Base-by-base conservation (phyloP, 345 rosid genomes). In the Aethionema arabicum region DNA sequence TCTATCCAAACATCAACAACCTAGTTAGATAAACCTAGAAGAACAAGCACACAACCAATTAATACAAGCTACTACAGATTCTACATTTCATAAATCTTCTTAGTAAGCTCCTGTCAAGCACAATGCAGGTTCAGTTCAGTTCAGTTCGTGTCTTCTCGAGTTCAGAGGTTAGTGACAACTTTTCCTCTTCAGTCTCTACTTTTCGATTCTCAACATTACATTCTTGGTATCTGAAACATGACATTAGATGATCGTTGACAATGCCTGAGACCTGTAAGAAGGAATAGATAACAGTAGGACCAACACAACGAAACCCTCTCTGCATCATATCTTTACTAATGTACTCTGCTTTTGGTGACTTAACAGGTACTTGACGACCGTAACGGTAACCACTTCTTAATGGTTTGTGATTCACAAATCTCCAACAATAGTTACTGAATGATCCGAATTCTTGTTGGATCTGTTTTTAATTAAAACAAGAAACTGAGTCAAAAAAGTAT, bases 301-400 rank as follows among this genome's bases (percentile, higher is more conserved):
- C 98, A n/a, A 92, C 93, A 6, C 89, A 88, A 5, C 89, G 78
- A 65, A 92, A 88, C 56, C 98, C 98, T 80, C 91, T 79, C 75
- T 52, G 92, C 95, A 88, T 91, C 78, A 91, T 73, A 60, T 88
- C 89, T 79, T 88, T 91, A 85, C 96, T 88, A 9, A 92, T 77
- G 48, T 78, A 48, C 69, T 88, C 98, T 14, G 96, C 90, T 72
- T 88, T 91, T 0, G 96, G 95, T 4, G 93, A 86, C 81, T 86
- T 91, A 2, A 78, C 86, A 5, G 95, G 98, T 4, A 86, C 84
- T 72, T 85, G 91, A 16, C 98, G 95, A 0, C 77, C 83, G 51
- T 83, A 83, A 1, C 89, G 90, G 49, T 79, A 85, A 2, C 86
- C 87, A 48, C 81, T 85, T 74, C 66, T 74, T 38, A 88, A n/a